Evolutionary conservation across 2,329 filamentous ascomycete genomes (phyloP), one percentile per base, ranked within the genome.

Genomic region (Triangularia setosa): DNA sequence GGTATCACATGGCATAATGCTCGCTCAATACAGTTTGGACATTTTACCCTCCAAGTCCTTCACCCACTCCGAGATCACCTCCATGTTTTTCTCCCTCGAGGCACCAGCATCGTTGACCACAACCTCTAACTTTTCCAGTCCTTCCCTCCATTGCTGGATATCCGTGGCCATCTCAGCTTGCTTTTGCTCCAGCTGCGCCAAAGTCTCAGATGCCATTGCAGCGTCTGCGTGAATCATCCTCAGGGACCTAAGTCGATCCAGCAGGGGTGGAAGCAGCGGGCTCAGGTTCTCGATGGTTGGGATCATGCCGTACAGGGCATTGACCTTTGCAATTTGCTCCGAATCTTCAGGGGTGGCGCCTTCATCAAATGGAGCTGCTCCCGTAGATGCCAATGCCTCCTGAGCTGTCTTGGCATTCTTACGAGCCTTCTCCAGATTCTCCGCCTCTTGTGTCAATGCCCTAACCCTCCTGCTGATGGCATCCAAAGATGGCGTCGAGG

Each of bases 51-150:
- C 94, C 62, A 99, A 78, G 63, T 90, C 91, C 76, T 90, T 91
- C 4, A 98, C 91, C 92, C 93, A 97, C 48, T 86, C 87, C 69
- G 94, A 90, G 67, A 98, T 89, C n/a, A 90, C 84, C 71, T 90
- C 88, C 76, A 93, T 88, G 76, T 99, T 99, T 59, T 83, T 85
- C 69, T 86, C 86, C 80, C 96, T 90, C 3, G 87, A 84, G 27
- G 80, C 80, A 73, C 91, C 89, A 3, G 90, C 88, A 65, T 90
- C 84, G 67, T 82, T 82, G 72, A 98, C 87, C 25, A 90, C 88
- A 62, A 81, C 80, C 76, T 97, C 93, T 21, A 97, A 86, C 73
- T 89, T 91, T 66, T 88, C 86, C 16, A 98, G 77, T 0, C 92
- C 92, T 63, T 91, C 89, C 67, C 87, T 86, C 95, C 95, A 98